Percentiles rank a stretch among this genome's conserved stretches.
These are phyloP conservation scores for Magnusiomyces sp. DNA, from an alignment of 1,139 yeast species.

Conservation along the genomic window DNA sequence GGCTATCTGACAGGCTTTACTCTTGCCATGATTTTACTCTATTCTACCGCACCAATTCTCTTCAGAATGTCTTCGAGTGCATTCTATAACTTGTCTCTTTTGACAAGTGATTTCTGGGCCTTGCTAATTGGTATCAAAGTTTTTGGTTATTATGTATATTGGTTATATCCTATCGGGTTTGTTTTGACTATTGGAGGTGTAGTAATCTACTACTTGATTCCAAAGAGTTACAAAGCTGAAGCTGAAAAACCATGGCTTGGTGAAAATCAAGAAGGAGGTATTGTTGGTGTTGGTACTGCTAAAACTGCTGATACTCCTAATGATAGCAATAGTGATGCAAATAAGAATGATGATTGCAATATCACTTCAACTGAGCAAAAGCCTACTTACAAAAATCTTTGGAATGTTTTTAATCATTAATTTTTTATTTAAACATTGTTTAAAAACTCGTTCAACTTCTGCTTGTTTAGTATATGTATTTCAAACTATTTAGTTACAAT, in stretches of 20 bases:
- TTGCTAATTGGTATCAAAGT: conserved; percentile 36
- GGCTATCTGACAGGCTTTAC: conserved; percentile 39
- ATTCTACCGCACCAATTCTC: conserved; percentile 36
- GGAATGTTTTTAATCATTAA: no score
- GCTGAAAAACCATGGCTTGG: conserved; percentile 41
- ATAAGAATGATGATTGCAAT: no score
- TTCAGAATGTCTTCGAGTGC: conserved; percentile 41
- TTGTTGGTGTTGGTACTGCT: conserved; percentile 38
- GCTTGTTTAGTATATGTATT: no score
- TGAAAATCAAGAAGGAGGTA: conserved; percentile 32
- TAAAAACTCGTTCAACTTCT: no score
- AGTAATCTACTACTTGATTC: conserved; percentile 34
- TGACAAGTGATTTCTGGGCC: conserved; percentile 41
- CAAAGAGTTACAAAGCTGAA: conserved; percentile 33
- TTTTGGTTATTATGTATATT: conserved; percentile 37
- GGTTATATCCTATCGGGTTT: conserved; percentile 41
- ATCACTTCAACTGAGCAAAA: no score
- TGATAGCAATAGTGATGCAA: not conserved
- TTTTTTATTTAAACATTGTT: no score
- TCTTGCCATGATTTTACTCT: conserved; percentile 33
- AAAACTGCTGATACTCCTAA: not conserved
- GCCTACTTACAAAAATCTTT: no score
- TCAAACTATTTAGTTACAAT: no score
- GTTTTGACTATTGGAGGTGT: conserved; percentile 37
- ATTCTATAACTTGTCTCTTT: conserved; percentile 36